These are phyloP conservation scores for Boletus vinaceobasis DNA, from an alignment of 768 basidiomycete species.

Conservation along the genomic window DNA sequence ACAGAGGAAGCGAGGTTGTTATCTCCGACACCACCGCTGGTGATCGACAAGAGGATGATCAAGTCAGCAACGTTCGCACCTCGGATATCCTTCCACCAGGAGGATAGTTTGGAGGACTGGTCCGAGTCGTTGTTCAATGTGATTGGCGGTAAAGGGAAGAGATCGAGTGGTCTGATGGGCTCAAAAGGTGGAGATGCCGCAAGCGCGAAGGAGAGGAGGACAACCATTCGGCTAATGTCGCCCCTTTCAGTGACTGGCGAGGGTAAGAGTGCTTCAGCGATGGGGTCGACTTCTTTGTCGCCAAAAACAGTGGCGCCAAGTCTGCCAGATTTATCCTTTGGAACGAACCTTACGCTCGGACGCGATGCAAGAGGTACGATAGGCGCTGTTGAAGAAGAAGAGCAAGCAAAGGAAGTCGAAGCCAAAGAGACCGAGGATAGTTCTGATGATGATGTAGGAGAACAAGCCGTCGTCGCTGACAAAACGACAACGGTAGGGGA, in stretches of 20 bases:
- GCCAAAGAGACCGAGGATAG: not conserved
- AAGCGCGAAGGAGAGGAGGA: conserved; percentile 13
- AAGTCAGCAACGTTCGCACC: conserved; percentile 39
- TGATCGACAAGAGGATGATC: conserved; percentile 25
- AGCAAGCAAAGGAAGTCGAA: not conserved
- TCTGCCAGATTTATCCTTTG: conserved; percentile 19
- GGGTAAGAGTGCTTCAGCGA: not conserved
- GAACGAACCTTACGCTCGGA: conserved; percentile 18
- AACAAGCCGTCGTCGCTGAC: not conserved
- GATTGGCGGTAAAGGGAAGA: conserved; percentile 34
- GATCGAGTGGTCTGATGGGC: conserved; percentile 7
- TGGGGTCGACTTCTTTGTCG: conserved; percentile 2
- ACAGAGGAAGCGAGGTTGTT: conserved; percentile 4
- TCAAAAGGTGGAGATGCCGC: not conserved
- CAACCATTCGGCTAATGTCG: conserved; percentile 16
- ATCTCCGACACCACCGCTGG: conserved; percentile 30
- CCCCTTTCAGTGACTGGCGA: not conserved
- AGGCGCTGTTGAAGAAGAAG: conserved; percentile 12
- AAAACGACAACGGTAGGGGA: not conserved
- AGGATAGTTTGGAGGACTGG: conserved; percentile 51
- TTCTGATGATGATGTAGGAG: not conserved
- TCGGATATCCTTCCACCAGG: conserved; percentile 52
- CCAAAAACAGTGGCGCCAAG: conserved; percentile 5
- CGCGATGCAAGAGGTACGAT: conserved; percentile 5
- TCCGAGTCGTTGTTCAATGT: conserved; percentile 52